Evolutionary conservation across 2,329 filamentous ascomycete species (phyloP).

Genomic region (Chrysoporthe puriensis): DNA sequence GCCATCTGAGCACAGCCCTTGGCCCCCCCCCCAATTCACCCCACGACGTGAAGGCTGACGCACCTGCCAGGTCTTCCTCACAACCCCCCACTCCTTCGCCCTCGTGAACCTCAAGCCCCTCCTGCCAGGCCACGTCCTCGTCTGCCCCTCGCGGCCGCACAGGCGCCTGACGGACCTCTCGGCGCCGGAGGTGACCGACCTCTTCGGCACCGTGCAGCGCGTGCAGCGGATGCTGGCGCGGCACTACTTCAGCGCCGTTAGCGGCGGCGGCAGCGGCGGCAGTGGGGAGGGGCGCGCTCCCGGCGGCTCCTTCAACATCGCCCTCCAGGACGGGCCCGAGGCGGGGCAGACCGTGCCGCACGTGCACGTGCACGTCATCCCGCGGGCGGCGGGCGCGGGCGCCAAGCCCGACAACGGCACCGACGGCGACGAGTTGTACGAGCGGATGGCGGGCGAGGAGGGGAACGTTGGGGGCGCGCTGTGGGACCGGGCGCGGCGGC

Average conservation of each 20-base stretch:
- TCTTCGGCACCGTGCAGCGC: constrained; percentile 84
- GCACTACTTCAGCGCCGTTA: constrained; percentile 50
- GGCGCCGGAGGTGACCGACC: constrained; percentile 71
- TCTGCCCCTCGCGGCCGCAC: constrained; percentile 74
- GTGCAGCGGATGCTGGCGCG: constrained; percentile 75
- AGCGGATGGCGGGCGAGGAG: constrained; percentile 79
- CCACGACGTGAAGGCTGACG: constrained; percentile 10
- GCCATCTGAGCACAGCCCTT: neutral
- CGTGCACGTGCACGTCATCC: constrained; percentile 91
- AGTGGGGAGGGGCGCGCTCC: too few species aligned
- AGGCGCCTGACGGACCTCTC: constrained; percentile 77
- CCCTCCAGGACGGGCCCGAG: constrained; percentile 88
- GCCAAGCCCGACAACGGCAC: constrained; percentile 39
- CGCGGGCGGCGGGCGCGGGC: constrained; percentile 63
- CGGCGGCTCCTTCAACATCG: constrained; percentile 80
- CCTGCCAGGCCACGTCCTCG: constrained; percentile 87
- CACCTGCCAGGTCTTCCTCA: constrained; percentile 75
- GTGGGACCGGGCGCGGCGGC: constrained; percentile 51
- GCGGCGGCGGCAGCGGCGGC: neutral
- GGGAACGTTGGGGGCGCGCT: constrained; percentile 79
- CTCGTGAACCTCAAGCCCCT: constrained; percentile 96
- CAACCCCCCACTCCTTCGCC: constrained; percentile 78
- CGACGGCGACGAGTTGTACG: constrained; percentile 75
- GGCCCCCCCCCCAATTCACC: neutral
- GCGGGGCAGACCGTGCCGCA: constrained; percentile 94